phyloP scores from a whole-genome alignment of 805 yeast genomes.

The Schwanniomyces occidentalis region DNA sequence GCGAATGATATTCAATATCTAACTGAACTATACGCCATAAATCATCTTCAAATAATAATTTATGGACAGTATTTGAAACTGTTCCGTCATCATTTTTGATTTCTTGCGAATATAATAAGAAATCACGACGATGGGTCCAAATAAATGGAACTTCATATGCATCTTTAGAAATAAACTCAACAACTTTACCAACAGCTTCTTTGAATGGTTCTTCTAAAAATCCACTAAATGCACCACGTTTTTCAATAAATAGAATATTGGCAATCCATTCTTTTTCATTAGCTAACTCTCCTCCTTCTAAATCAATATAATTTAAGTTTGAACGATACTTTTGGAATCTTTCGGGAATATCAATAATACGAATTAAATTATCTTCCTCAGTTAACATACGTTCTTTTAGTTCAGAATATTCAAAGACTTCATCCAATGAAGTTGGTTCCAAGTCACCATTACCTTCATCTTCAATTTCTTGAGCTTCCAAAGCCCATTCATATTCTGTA shows the following conservation, averaged over 20 bases:
- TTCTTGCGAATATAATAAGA: conserved; percentile 60
- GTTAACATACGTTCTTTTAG: conserved; percentile 88
- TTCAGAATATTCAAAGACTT: conserved; percentile 94
- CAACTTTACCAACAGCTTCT: conserved; percentile 68
- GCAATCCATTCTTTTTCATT: conserved; percentile 81
- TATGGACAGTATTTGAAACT: conserved; percentile 40
- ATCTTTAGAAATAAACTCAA: conserved; percentile 72
- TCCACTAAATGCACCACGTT: conserved; percentile 43
- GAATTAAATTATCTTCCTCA: conserved; percentile 84
- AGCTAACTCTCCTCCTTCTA: conserved; percentile 66
- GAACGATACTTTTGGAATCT: conserved; percentile 79
- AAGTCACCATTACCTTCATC: conserved; percentile 55
- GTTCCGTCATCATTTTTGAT: conserved; percentile 38
- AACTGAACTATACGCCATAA: conserved; percentile 87
- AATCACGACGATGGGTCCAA: conserved; percentile 94
- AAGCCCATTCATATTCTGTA: conserved; percentile 96
- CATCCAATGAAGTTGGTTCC: conserved; percentile 68
- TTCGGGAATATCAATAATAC: conserved; percentile 89
- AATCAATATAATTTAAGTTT: conserved; percentile 64
- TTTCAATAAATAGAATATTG: conserved; percentile 60
- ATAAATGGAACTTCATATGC: conserved; percentile 91
- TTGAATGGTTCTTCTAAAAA: conserved; percentile 53
- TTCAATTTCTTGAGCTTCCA: conserved; percentile 79
- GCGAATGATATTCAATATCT: conserved; percentile 85
- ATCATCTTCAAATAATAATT: conserved; percentile 73